phyloP scores from a whole-genome alignment of 768 basidiomycete genomes.

The Macrocybe gigantea region DNA sequence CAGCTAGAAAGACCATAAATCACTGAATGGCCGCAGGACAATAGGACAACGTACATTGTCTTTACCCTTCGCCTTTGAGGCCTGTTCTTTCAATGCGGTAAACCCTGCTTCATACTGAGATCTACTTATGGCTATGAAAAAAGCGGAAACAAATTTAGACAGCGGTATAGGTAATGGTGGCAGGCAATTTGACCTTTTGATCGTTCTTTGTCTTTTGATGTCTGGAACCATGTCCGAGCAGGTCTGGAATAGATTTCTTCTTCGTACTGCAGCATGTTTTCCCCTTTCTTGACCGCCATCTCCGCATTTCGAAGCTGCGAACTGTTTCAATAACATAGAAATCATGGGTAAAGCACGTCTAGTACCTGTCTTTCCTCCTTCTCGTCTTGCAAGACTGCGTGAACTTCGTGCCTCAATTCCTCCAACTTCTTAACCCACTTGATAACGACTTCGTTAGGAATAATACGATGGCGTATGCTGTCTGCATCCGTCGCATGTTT shows the following conservation, averaged over 20 bases:
- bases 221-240: constrained; percentile 98
- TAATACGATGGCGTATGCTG: constrained; percentile 81
- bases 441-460: constrained; percentile 69
- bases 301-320: constrained; percentile 79
- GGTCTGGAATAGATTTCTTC: constrained; percentile 90
- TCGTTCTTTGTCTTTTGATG: constrained; percentile 71
- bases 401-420: constrained; percentile 68
- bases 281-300: constrained; percentile 92
- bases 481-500: constrained; percentile 79
- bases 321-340: constrained; percentile 7
- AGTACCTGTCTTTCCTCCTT: constrained; percentile 87
- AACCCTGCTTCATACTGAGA: constrained; percentile 61
- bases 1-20: constrained; percentile 34
- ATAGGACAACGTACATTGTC: constrained; percentile 33
- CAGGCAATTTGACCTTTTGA: constrained; percentile 56
- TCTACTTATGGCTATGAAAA: constrained; percentile 63
- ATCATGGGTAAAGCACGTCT: constrained; percentile 11
- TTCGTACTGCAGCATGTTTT: constrained; percentile 93
- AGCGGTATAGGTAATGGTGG: constrained; percentile 3
- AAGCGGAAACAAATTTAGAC: neutral
- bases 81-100: constrained; percentile 29
- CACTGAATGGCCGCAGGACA: constrained; percentile 3
- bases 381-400: constrained; percentile 81
- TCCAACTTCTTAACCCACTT: constrained; percentile 70
- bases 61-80: constrained; percentile 26